Conservation (phyloP, 495 filamentous ascomycete genomes). For the Podospora didyma region DNA sequence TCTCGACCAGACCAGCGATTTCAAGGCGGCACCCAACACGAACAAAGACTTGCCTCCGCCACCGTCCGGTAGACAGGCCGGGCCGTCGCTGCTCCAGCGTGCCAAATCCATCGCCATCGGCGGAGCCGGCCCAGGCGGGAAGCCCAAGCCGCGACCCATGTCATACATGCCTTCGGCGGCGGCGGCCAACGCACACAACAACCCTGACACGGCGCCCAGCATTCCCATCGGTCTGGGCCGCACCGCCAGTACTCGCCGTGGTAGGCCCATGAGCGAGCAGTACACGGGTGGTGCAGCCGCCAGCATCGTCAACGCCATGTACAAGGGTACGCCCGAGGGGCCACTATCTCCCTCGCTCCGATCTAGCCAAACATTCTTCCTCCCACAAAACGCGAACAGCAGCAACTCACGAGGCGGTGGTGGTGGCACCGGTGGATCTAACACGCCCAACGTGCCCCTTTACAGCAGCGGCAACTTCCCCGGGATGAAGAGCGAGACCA, state of each 20-base stretch:
- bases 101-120: conserved; percentile 67
- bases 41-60: conserved; percentile 87
- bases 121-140: conserved; percentile 28
- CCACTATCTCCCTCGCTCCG: conserved; percentile 53
- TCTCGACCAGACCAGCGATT: conserved; percentile 68
- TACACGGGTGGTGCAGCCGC: conserved; percentile 64
- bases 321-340: conserved; percentile 55
- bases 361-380: conserved; percentile 43
- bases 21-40: conserved; percentile 46
- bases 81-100: conserved; percentile 66
- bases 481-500: conserved; percentile 53
- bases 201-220: conserved; percentile 79
- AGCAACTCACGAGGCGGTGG: conserved; percentile 29
- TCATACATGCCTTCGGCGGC: conserved; percentile 53
- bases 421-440: conserved; percentile 32
- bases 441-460: conserved; percentile 12
- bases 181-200: conserved; percentile 33
- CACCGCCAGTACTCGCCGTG: conserved; percentile 54
- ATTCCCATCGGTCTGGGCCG: conserved; percentile 68
- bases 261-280: conserved; percentile 67
- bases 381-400: conserved; percentile 47
- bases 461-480: conserved; percentile 52
- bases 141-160: conserved; percentile 58
- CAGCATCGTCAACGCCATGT: conserved; percentile 78
- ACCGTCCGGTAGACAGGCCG: conserved; percentile 57